These are phyloP conservation scores for Protomyces macrosporus DNA, from an alignment of 1,139 yeast species.

Conservation along the genomic window DNA sequence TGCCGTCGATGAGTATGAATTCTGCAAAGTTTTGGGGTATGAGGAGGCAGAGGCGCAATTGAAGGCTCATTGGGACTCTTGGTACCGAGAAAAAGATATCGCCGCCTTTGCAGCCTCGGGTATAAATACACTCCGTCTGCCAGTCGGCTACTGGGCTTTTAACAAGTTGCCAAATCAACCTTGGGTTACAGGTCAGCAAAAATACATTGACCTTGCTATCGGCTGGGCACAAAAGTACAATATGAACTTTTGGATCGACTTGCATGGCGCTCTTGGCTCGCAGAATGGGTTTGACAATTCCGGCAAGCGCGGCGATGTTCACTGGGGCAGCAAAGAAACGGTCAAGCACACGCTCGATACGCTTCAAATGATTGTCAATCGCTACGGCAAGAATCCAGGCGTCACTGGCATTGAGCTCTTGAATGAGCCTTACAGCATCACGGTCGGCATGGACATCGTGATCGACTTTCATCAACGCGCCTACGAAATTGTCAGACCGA, in stretches of 20 bases:
- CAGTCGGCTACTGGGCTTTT: constrained; percentile 97
- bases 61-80: constrained; percentile 69
- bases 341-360: constrained; percentile 52
- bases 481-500: constrained; percentile 45
- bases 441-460: constrained; percentile 54
- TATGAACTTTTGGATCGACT: constrained; percentile 81
- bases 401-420: constrained; percentile 78
- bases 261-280: constrained; percentile 97
- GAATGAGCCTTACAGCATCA: constrained; percentile 84
- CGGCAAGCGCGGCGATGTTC: constrained; percentile 63
- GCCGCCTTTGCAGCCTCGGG: constrained; percentile 55
- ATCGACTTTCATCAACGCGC: constrained; percentile 54
- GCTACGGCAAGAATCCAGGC: constrained; percentile 69
- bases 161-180: constrained; percentile 61
- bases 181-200: constrained; percentile 77
- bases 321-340: constrained; percentile 48
- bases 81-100: constrained; percentile 74
- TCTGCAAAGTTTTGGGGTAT: constrained; percentile 58
- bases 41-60: constrained; percentile 53
- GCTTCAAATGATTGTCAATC: constrained; percentile 45
- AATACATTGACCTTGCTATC: constrained; percentile 68
- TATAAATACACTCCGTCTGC: constrained; percentile 80
- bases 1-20: constrained; percentile 81
- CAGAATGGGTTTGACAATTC: constrained; percentile 93
- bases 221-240: constrained; percentile 63